Evolutionary conservation across 2,329 filamentous ascomycete genomes (phyloP).

Genomic region (Diaporthe batatas): DNA sequence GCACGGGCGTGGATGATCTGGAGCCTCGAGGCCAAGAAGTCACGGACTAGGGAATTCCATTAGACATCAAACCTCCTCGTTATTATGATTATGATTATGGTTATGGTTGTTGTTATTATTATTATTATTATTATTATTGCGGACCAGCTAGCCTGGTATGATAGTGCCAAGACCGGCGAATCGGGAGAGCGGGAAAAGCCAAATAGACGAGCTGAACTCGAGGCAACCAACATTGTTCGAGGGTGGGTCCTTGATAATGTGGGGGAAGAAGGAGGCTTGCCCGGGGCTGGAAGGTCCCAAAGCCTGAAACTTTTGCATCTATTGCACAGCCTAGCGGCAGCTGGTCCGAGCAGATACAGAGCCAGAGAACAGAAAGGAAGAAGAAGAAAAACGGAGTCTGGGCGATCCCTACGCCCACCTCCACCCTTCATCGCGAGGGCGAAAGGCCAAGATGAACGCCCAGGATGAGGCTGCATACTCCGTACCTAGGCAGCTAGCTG

Average conservation of each 20-base stretch:
- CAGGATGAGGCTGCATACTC: not conserved
- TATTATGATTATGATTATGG: not conserved
- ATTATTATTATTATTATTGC: constrained; percentile 1
- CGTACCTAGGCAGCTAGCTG: not conserved
- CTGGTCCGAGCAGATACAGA: not conserved
- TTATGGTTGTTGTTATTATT: not conserved
- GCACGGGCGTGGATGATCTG: constrained; percentile 2
- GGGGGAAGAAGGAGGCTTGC: constrained; percentile 16
- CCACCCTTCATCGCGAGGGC: constrained; percentile 3
- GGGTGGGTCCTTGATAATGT: constrained; percentile 9
- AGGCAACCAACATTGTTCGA: constrained; percentile 14
- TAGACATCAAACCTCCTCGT: not conserved
- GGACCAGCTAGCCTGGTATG: constrained; percentile 6
- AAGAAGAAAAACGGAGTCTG: not conserved
- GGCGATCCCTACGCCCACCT: not conserved
- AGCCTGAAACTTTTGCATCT: constrained; percentile 11
- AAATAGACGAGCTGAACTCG: constrained; percentile 32
- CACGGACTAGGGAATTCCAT: not conserved
- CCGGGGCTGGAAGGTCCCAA: constrained; percentile 24
- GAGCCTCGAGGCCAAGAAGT: not conserved
- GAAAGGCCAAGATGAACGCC: not conserved
- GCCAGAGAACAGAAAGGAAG: not conserved
- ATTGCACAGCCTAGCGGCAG: constrained; percentile 21
- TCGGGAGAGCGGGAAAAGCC: constrained; percentile 20
- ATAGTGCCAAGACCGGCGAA: constrained; percentile 1